A percentile compares a stretch with the other conserved stretches of the same genome.
phyloP scores from a whole-genome alignment of 331 rosid species.

The Prunus yedoensis region DNA sequence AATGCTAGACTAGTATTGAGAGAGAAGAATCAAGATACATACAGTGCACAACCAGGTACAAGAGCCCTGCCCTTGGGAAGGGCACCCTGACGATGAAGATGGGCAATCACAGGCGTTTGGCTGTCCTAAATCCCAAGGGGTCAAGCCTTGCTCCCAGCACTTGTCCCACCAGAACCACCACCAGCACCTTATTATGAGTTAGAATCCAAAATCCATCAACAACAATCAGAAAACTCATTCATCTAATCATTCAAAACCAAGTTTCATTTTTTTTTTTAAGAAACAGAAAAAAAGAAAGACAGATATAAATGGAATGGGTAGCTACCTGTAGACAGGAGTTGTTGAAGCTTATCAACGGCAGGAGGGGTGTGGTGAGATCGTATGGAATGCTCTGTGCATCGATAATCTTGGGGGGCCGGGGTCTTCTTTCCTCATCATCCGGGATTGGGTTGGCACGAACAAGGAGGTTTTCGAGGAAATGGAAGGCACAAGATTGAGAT shows the following conservation, averaged over 20 bases:
- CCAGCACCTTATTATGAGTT: not conserved
- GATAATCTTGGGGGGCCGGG: not conserved
- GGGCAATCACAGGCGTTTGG: constrained; percentile 36
- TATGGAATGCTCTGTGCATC: not conserved
- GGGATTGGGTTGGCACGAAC: not conserved
- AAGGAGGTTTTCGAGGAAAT: not conserved
- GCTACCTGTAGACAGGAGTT: constrained; percentile 16
- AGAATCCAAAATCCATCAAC: not conserved
- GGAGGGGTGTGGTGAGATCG: not conserved
- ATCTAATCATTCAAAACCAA: not conserved
- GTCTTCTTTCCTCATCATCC: constrained; percentile 2
- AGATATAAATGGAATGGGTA: not conserved
- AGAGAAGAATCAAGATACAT: not conserved
- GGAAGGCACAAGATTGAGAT: not conserved
- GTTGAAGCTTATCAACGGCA: constrained; percentile 12
- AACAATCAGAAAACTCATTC: not conserved
- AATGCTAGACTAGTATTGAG: no score
- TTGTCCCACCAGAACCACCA: constrained; percentile 30
- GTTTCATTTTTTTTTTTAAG: not conserved
- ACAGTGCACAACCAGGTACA: constrained; percentile 48
- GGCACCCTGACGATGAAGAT: constrained; percentile 31
- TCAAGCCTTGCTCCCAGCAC: constrained; percentile 46
- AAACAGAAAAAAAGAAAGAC: not conserved
- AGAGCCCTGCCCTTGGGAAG: constrained; percentile 44
- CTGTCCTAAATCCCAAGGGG: constrained; percentile 45